These are phyloP conservation scores for Coprinellus aureogranulatus DNA, from an alignment of 768 basidiomycete species.

Conservation along the genomic window DNA sequence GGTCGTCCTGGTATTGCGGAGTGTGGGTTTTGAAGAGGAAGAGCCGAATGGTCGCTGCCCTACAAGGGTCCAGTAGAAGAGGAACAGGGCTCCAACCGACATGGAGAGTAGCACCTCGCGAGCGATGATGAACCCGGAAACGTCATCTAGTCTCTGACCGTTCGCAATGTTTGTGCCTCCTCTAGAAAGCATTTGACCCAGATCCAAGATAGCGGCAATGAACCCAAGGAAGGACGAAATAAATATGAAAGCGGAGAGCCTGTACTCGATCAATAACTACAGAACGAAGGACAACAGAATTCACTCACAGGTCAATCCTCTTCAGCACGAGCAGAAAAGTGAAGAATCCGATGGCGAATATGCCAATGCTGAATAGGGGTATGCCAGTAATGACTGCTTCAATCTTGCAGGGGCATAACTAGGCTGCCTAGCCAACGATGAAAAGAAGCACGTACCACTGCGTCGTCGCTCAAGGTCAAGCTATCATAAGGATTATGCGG, in stretches of 20 bases:
- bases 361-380: constrained; percentile 63
- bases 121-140: constrained; percentile 41
- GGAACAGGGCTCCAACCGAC: constrained; percentile 55
- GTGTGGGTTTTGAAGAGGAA: constrained; percentile 1
- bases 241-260: constrained; percentile 44
- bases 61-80: constrained; percentile 71
- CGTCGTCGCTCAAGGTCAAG: constrained; percentile 38
- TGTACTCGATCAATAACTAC: constrained; percentile 4
- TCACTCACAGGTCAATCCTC: constrained; percentile 49
- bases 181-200: constrained; percentile 49
- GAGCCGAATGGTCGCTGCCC: constrained; percentile 43
- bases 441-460: constrained; percentile 36
- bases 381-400: constrained; percentile 60
- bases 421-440: not conserved
- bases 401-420: constrained; percentile 38
- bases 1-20: not conserved
- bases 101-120: constrained; percentile 61
- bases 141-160: constrained; percentile 22
- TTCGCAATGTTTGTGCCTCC: constrained; percentile 26
- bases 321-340: constrained; percentile 54
- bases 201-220: constrained; percentile 59
- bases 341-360: constrained; percentile 61
- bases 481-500: not conserved
- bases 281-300: constrained; percentile 4
- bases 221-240: constrained; percentile 59